These are phyloP conservation scores for Umbellularia californica DNA, from an alignment of 164 flowering plant species.

Conservation along the genomic window DNA sequence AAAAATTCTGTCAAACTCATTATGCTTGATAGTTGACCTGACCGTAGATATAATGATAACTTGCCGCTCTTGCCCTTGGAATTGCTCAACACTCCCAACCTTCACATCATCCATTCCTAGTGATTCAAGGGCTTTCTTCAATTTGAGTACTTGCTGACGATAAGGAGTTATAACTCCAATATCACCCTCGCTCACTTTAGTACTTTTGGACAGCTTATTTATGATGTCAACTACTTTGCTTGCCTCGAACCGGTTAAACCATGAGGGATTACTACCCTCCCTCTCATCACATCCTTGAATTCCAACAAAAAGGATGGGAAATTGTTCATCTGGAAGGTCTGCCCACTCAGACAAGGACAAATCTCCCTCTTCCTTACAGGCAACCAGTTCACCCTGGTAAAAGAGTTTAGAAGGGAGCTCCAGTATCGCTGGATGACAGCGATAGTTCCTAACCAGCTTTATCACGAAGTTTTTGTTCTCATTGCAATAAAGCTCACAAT, in stretches of 20 bases:
- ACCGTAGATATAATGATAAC: conserved; percentile 91
- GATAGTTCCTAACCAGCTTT: conserved; percentile 72
- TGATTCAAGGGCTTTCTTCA: conserved; percentile 59
- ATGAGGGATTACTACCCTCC: conserved; percentile 93
- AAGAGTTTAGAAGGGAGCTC: conserved; percentile 76
- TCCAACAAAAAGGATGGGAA: conserved; percentile 77
- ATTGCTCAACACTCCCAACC: conserved; percentile 97
- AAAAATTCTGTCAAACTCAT: conserved; percentile 64
- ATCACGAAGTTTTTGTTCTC: conserved; percentile 60
- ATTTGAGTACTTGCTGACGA: conserved; percentile 77
- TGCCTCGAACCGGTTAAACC: conserved; percentile 92
- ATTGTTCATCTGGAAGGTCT: conserved; percentile 57
- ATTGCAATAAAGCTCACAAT: conserved; percentile 36
- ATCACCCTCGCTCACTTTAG: conserved; percentile 40
- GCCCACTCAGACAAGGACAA: conserved; percentile 19
- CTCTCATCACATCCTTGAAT: conserved; percentile 95
- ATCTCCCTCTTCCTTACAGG: conserved; percentile 50
- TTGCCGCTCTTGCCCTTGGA: conserved; percentile 87
- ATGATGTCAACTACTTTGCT: conserved; percentile 82
- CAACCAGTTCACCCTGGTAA: conserved; percentile 68
- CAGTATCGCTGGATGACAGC: conserved; percentile 73
- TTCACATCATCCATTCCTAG: conserved; percentile 45
- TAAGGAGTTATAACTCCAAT: conserved; percentile 96
- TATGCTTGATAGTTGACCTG: conserved; percentile 81
- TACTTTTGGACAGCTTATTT: conserved; percentile 29